These are phyloP conservation scores for Kluyveromyces aestuarii DNA, from an alignment of 805 yeast genomes.

Conservation along the genomic window DNA sequence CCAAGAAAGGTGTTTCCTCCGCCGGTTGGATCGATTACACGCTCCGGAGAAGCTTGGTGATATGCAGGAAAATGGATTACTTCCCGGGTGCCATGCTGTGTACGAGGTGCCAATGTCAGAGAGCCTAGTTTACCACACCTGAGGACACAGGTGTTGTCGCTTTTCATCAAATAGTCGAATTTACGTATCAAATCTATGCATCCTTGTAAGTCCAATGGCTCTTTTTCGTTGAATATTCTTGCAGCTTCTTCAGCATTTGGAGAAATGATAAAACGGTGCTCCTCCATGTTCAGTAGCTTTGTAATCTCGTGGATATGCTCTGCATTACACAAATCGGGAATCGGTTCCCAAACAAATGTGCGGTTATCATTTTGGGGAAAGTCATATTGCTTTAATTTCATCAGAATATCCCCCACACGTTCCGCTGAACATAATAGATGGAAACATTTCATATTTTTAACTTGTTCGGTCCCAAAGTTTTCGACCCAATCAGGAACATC, in stretches of 20 bases:
- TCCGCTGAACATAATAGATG: constrained; percentile 72
- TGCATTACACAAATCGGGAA: constrained; percentile 63
- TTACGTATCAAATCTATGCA: constrained; percentile 37
- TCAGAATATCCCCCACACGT: constrained; percentile 44
- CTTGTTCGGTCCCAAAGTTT: constrained; percentile 26
- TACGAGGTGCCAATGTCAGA: constrained; percentile 31
- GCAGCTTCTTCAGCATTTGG: constrained; percentile 87
- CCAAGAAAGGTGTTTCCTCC: constrained; percentile 91
- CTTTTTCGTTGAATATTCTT: constrained; percentile 40
- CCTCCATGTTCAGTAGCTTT: constrained; percentile 10
- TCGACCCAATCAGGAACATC: constrained; percentile 39
- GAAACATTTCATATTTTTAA: constrained; percentile 33
- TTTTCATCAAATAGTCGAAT: constrained; percentile 35
- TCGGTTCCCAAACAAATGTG: constrained; percentile 71
- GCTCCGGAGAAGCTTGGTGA: constrained; percentile 36
- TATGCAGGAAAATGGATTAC: constrained; percentile 61
- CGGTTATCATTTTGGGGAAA: constrained; percentile 8
- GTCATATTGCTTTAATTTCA: constrained; percentile 14
- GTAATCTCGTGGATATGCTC: constrained; percentile 33
- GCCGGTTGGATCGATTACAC: constrained; percentile 85
- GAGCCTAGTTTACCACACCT: constrained; percentile 77
- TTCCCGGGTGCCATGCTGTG: constrained; percentile 2
- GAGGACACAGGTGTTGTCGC: constrained; percentile 35
- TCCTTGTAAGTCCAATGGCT: constrained; percentile 32
- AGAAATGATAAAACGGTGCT: constrained; percentile 27